phyloP scores from a whole-genome alignment of 2,329 filamentous ascomycete species.

The Fusarium tjaetaba region DNA sequence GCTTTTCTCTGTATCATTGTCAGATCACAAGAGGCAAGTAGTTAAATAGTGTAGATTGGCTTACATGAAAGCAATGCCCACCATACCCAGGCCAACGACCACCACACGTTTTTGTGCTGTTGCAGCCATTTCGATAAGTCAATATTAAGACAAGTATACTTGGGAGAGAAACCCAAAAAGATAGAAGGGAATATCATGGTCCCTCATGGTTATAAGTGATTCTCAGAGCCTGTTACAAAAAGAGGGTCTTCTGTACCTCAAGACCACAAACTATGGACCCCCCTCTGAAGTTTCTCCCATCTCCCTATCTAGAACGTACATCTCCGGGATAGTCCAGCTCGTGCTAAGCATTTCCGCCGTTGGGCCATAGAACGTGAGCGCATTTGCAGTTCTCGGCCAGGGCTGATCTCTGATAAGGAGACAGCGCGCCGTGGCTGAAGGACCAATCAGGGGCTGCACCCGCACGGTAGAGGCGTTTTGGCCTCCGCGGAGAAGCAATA shows the following conservation, averaged over 20 bases:
- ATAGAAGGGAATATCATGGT: not conserved
- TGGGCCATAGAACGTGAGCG: slow-evolving; percentile 10
- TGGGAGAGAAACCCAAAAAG: not conserved
- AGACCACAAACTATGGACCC: slow-evolving; percentile 16
- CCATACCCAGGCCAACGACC: slow-evolving; percentile 91
- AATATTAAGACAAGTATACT: not conserved
- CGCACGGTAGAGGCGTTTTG: not conserved
- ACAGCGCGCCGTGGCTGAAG: not conserved
- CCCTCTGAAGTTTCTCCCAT: slow-evolving; percentile 15
- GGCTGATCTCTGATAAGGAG: slow-evolving; percentile 41
- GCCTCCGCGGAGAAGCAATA: slow-evolving; percentile 37
- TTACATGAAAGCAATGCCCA: slow-evolving; percentile 88
- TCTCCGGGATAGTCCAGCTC: slow-evolving; percentile 31
- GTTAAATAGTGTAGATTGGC: slow-evolving; percentile 46
- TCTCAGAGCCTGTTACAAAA: slow-evolving; percentile 9
- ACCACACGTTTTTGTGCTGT: slow-evolving; percentile 71
- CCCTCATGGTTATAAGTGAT: slow-evolving; percentile 31
- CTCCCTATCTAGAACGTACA: slow-evolving; percentile 36
- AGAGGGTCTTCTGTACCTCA: slow-evolving; percentile 20
- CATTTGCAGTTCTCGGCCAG: slow-evolving; percentile 14
- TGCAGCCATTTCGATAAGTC: slow-evolving; percentile 28
- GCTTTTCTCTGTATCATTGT: slow-evolving; percentile 73
- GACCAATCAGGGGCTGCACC: slow-evolving; percentile 32
- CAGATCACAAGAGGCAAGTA: not conserved
- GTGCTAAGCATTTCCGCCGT: slow-evolving; percentile 36